These are phyloP conservation scores for Talaromyces thailandensis DNA, from an alignment of 495 filamentous ascomycete genomes.

Conservation along the genomic window DNA sequence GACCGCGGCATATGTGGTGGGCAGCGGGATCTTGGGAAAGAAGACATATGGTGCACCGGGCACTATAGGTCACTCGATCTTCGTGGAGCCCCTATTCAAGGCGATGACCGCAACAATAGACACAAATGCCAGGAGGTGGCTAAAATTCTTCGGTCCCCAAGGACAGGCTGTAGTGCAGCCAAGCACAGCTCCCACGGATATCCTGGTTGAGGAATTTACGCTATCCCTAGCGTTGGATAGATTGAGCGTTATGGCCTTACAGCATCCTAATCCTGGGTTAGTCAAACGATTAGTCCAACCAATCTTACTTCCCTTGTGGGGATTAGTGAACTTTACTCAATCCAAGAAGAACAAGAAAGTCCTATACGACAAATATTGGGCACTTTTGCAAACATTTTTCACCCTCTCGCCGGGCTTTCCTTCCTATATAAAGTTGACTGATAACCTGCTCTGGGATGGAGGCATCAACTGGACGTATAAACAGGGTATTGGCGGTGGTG, in stretches of 20 bases:
- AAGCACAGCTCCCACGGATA: not conserved
- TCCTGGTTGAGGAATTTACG: conserved; percentile 15
- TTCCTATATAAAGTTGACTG: conserved; percentile 35
- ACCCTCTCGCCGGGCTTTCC: conserved; percentile 33
- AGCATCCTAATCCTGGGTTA: conserved; percentile 67
- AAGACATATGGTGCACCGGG: conserved; percentile 59
- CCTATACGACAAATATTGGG: conserved; percentile 23
- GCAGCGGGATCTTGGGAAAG: conserved; percentile 61
- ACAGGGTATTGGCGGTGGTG: conserved; percentile 17
- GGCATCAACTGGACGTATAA: conserved; percentile 37
- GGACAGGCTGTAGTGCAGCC: not conserved
- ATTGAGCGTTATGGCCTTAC: conserved; percentile 46
- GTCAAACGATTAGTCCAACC: conserved; percentile 58
- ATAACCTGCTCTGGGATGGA: conserved; percentile 46
- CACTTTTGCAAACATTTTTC: conserved; percentile 38
- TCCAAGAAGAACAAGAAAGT: conserved; percentile 11
- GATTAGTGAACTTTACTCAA: conserved; percentile 46
- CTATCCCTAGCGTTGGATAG: conserved; percentile 42
- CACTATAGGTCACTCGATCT: conserved; percentile 58
- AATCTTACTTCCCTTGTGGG: conserved; percentile 61
- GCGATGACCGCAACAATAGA: conserved; percentile 47
- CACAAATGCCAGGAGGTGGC: conserved; percentile 16
- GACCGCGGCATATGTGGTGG: conserved; percentile 63
- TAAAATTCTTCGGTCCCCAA: conserved; percentile 10
- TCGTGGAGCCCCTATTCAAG: conserved; percentile 57